Conservation (phyloP, 495 filamentous ascomycete genomes). For the Daldinia caldariorum region DNA sequence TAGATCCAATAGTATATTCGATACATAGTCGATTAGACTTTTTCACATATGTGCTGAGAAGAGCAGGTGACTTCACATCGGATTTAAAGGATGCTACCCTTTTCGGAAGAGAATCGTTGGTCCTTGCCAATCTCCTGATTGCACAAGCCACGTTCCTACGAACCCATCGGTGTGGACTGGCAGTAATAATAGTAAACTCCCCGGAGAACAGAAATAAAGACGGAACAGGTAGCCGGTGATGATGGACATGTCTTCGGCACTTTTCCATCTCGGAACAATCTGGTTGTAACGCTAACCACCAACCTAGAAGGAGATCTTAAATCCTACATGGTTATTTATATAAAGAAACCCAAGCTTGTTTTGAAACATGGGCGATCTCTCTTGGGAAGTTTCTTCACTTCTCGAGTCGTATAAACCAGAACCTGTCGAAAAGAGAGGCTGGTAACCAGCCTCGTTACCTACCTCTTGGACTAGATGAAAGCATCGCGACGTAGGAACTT, state of each 20-base stretch:
- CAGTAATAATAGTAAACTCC: conserved; percentile 8
- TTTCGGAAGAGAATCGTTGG: conserved; percentile 7
- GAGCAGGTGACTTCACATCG: conserved; percentile 23
- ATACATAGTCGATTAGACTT: conserved; percentile 4
- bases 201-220: neutral
- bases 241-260: conserved; percentile 5
- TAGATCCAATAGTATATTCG: conserved; percentile 13
- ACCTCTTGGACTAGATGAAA: conserved; percentile 7
- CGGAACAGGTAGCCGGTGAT: conserved; percentile 9
- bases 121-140: conserved; percentile 25
- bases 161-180: conserved; percentile 9
- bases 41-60: conserved; percentile 19
- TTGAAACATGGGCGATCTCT: conserved; percentile 14
- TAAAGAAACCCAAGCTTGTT: conserved; percentile 17
- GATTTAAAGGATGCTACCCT: conserved; percentile 26
- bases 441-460: neutral
- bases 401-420: conserved; percentile 6
- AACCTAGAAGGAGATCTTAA: conserved; percentile 20
- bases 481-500: neutral
- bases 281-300: conserved; percentile 15
- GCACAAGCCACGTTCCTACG: conserved; percentile 37
- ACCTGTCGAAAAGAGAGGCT: neutral
- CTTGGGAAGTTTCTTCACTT: conserved; percentile 15
- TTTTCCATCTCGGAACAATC: conserved; percentile 24
- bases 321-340: conserved; percentile 10